These are phyloP conservation scores for Chaetomium sp. DNA, from an alignment of 2,329 filamentous ascomycete genomes.

Conservation along the genomic window DNA sequence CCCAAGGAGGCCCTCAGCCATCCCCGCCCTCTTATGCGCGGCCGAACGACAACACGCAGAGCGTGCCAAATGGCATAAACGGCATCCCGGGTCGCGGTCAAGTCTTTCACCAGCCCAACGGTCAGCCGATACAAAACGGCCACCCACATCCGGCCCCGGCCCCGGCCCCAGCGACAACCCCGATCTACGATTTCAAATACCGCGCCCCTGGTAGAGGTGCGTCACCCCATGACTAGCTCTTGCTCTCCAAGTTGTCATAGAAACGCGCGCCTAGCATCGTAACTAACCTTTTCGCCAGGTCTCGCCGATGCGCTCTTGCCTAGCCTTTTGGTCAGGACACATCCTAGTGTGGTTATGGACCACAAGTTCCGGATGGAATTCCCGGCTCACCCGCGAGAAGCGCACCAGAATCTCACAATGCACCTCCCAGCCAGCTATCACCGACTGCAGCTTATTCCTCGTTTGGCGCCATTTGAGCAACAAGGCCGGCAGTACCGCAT, in stretches of 20 bases:
- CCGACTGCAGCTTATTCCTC: slow-evolving; percentile 64
- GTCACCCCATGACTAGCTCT: slow-evolving; percentile 3
- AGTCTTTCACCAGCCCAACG: slow-evolving; percentile 17
- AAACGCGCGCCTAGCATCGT: slow-evolving; percentile 12
- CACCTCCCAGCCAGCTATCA: slow-evolving; percentile 61
- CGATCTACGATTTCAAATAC: slow-evolving; percentile 28
- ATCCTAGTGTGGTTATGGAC: slow-evolving; percentile 57
- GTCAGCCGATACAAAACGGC: slow-evolving; percentile 33
- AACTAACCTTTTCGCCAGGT: slow-evolving; percentile 31
- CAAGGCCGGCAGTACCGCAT: slow-evolving; percentile 65
- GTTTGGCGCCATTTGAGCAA: slow-evolving; percentile 56
- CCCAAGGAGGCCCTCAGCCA: slow-evolving; percentile 28
- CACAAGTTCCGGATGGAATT: slow-evolving; percentile 59
- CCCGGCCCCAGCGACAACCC: slow-evolving; percentile 27
- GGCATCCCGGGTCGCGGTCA: slow-evolving; percentile 24
- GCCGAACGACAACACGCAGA: slow-evolving; percentile 12
- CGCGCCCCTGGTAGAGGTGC: slow-evolving; percentile 40
- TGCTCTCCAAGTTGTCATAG: not conserved
- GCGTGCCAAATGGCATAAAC: slow-evolving; percentile 20
- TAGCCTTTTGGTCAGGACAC: slow-evolving; percentile 59
- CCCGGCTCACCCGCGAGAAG: slow-evolving; percentile 56
- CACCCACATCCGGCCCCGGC: slow-evolving; percentile 25
- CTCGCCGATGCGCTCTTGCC: slow-evolving; percentile 59
- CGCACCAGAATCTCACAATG: slow-evolving; percentile 66
- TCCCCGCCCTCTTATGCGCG: slow-evolving; percentile 25